phyloP scores from a whole-genome alignment of 1,139 yeast genomes.

The Hansenula lynferdii region DNA sequence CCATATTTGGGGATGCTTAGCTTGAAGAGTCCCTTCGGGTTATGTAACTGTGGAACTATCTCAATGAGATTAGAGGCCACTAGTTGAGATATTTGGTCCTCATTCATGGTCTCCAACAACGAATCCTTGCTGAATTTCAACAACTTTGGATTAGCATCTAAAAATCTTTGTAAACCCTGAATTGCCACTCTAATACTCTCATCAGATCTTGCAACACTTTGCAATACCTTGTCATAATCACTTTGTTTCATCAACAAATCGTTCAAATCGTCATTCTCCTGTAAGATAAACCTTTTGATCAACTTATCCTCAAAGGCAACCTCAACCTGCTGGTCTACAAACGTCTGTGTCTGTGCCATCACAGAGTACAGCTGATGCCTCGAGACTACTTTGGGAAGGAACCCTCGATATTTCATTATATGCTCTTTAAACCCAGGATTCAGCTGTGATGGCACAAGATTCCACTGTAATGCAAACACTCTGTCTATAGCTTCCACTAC shows the following conservation, averaged over 20 bases:
- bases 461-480: slow-evolving; percentile 10
- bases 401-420: slow-evolving; percentile 11
- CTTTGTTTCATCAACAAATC: slow-evolving; percentile 31
- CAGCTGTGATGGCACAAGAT: slow-evolving; percentile 6
- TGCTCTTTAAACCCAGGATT: slow-evolving; percentile 12
- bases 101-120: no score
- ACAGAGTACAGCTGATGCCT: slow-evolving; percentile 38
- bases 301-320: slow-evolving; percentile 25
- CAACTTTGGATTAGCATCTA: no score
- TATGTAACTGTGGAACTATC: slow-evolving; percentile 47
- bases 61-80: no score
- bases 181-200: no score
- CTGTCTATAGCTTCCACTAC: slow-evolving; percentile 2
- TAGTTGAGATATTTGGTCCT: no score
- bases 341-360: slow-evolving; percentile 34
- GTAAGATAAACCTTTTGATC: slow-evolving; percentile 25
- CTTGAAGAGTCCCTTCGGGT: slow-evolving; percentile 37
- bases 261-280: slow-evolving; percentile 31
- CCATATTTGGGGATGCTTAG: slow-evolving; percentile 60
- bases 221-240: slow-evolving; percentile 24
- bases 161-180: slow-evolving; percentile 7
- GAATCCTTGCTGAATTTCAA: no score
- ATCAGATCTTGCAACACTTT: no score
- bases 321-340: slow-evolving; percentile 35
- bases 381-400: slow-evolving; percentile 33